These are phyloP conservation scores for Rhodotorula sp. DNA, from an alignment of 1,284 basidiomycete species.

Conservation along the genomic window DNA sequence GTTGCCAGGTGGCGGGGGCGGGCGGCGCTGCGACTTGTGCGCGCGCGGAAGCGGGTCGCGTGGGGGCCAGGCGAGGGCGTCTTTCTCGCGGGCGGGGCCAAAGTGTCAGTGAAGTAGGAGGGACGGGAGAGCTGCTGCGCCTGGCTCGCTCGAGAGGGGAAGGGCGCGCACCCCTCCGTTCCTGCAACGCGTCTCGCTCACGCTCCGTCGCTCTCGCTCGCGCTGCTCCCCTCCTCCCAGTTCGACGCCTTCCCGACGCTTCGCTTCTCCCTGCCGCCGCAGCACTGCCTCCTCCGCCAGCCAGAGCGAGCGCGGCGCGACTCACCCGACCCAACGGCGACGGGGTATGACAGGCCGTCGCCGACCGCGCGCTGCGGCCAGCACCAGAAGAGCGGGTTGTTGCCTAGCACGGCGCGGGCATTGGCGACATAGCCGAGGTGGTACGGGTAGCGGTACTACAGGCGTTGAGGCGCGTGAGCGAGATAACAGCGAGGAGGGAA, in stretches of 20 bases:
- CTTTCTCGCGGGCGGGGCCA: conserved; percentile 48
- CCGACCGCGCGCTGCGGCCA: conserved; percentile 67
- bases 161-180: too few relatives aligned
- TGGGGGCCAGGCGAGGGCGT: conserved; percentile 58
- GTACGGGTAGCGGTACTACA: conserved; percentile 86
- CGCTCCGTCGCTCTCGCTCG: background rate
- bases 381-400: conserved; percentile 75
- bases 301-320: conserved; percentile 53
- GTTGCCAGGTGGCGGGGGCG: conserved; percentile 50
- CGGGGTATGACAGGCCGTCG: conserved; percentile 73
- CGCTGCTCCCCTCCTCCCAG: too few relatives aligned
- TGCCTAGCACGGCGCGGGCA: conserved; percentile 73
- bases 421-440: conserved; percentile 74
- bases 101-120: background rate
- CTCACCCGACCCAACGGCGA: conserved; percentile 75
- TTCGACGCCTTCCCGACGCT: too few relatives aligned
- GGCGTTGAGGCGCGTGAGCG: background rate
- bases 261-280: too few relatives aligned
- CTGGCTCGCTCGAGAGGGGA: too few relatives aligned
- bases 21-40: conserved; percentile 39
- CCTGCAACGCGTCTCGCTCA: conserved; percentile 15
- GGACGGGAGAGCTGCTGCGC: background rate
- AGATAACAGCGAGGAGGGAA: background rate
- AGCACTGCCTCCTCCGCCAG: background rate
- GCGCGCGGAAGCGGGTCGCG: conserved; percentile 53